Evolutionary conservation across 1,284 basidiomycete genomes (phyloP).

Genomic region (Butyriboletus appendiculatus): DNA sequence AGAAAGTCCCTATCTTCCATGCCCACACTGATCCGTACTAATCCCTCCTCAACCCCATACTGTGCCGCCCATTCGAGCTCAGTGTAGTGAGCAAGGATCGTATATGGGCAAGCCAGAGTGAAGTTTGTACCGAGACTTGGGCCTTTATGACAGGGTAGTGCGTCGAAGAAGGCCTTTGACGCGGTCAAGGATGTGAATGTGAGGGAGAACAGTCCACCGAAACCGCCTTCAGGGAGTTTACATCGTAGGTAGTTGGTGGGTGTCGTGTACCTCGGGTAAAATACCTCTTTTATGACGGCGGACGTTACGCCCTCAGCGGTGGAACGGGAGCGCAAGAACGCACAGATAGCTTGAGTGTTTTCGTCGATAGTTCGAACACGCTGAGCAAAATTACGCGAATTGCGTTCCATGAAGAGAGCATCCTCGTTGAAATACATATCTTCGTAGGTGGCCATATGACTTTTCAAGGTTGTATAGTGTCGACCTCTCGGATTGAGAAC

Average conservation of each 20-base stretch:
- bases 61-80: slow-evolving; percentile 92
- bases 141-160: slow-evolving; percentile 84
- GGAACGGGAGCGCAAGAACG: slow-evolving; percentile 70
- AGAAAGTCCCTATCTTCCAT: slow-evolving; percentile 77
- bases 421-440: slow-evolving; percentile 93
- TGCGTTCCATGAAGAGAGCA: slow-evolving; percentile 96
- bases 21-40: slow-evolving; percentile 91
- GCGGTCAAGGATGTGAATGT: slow-evolving; percentile 77
- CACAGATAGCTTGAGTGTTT: slow-evolving; percentile 84
- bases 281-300: slow-evolving; percentile 76
- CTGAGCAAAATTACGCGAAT: slow-evolving; percentile 88
- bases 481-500: slow-evolving; percentile 82
- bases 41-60: slow-evolving; percentile 82
- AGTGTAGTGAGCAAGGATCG: slow-evolving; percentile 88
- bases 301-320: slow-evolving; percentile 36
- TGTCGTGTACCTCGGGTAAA: slow-evolving; percentile 88
- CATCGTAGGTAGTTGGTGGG: slow-evolving; percentile 73
- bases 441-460: slow-evolving; percentile 71
- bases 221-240: slow-evolving; percentile 66
- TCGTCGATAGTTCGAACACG: slow-evolving; percentile 80
- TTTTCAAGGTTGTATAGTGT: slow-evolving; percentile 69
- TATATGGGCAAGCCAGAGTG: slow-evolving; percentile 92
- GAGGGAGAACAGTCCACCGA: slow-evolving; percentile 90
- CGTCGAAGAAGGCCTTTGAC: slow-evolving; percentile 86
- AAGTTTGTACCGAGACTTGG: slow-evolving; percentile 96